Percentiles rank a stretch among this genome's conserved stretches.
Evolutionary conservation across 2,329 filamentous ascomycete species (phyloP).

Genomic region (Ceratocystis albifundus): DNA sequence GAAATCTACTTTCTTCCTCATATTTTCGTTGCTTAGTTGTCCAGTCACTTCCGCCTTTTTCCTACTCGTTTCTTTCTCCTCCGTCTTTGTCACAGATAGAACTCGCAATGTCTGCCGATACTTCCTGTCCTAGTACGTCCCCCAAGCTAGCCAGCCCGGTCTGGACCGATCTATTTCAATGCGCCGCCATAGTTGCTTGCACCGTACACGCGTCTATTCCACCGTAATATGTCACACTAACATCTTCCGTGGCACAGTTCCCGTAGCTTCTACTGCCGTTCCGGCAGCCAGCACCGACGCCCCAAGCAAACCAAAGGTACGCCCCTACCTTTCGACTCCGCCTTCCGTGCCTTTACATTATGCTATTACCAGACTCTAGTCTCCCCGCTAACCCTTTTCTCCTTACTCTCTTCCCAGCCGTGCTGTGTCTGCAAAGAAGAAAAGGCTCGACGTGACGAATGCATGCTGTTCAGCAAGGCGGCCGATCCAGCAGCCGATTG

Average conservation of each 20-base stretch:
- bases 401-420: conserved; percentile 44
- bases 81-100: not conserved
- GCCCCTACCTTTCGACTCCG: not conserved
- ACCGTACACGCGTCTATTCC: not conserved
- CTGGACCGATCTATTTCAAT: not conserved
- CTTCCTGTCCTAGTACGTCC: not conserved
- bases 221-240: not conserved
- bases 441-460: conserved; percentile 86
- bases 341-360: too few species aligned
- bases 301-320: conserved; percentile 23
- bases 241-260: conserved; percentile 1
- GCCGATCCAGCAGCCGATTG: conserved; percentile 76
- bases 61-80: too few species aligned
- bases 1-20: too few species aligned
- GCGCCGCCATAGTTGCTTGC: not conserved
- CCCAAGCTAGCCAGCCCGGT: not conserved
- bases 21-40: too few species aligned
- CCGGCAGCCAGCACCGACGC: conserved; percentile 33
- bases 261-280: conserved; percentile 32
- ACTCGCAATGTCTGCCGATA: not conserved
- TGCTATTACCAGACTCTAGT: too few species aligned
- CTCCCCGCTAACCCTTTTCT: not conserved
- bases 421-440: conserved; percentile 98
- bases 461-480: conserved; percentile 91
- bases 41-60: too few species aligned